Evolutionary conservation across 2,329 filamentous ascomycete species (phyloP).

Genomic region (Immersiporthe knoxdaviesiana): DNA sequence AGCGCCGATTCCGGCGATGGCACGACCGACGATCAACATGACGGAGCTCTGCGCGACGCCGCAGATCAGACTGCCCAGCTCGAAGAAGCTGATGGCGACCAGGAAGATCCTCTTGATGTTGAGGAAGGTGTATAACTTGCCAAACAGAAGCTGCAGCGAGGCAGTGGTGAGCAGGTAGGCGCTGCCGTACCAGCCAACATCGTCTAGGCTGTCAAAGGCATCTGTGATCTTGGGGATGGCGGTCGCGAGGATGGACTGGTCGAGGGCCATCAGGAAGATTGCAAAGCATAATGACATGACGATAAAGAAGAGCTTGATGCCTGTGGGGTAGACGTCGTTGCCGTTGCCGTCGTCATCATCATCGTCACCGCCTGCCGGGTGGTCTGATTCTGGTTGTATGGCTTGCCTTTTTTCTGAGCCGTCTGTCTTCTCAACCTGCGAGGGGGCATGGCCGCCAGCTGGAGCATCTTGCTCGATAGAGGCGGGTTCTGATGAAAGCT

Average conservation of each 20-base stretch:
- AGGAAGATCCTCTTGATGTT: slow-evolving; percentile 44
- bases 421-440: neutral
- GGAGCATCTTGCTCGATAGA: neutral
- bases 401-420: neutral
- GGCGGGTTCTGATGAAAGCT: neutral
- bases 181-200: slow-evolving; percentile 39
- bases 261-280: slow-evolving; percentile 41
- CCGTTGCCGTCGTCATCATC: too few relatives aligned
- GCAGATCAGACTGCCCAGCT: slow-evolving; percentile 45
- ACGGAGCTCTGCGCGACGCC: slow-evolving; percentile 37
- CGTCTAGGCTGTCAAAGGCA: slow-evolving; percentile 6
- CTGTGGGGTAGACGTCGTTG: slow-evolving; percentile 41
- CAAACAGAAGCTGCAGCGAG: slow-evolving; percentile 42
- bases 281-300: slow-evolving; percentile 50
- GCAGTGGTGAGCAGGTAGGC: slow-evolving; percentile 39
- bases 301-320: slow-evolving; percentile 46
- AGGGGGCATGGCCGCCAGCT: neutral
- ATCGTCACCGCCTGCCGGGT: neutral
- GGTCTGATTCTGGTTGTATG: neutral
- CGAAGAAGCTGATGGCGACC: slow-evolving; percentile 43
- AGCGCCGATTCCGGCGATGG: slow-evolving; percentile 41
- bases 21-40: slow-evolving; percentile 38
- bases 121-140: slow-evolving; percentile 47
- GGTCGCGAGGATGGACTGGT: neutral
- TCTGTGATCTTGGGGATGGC: neutral